Evolutionary conservation across 192 early-diverging fungal genomes (phyloP).

Genomic region (Gryganskiella cystojenkinii): DNA sequence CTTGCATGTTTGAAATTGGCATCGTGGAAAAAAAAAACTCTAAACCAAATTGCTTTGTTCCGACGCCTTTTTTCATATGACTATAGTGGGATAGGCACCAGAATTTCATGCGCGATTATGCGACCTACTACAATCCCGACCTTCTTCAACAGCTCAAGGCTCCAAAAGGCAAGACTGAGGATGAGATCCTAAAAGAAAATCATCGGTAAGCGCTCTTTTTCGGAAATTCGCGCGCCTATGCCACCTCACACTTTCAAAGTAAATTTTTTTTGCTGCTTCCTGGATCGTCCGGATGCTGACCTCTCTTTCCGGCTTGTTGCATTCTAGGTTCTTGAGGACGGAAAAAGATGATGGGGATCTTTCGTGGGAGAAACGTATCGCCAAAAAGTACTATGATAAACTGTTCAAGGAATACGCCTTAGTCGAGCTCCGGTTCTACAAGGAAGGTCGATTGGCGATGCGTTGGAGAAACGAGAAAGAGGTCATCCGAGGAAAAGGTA

Average conservation of each 20-base stretch:
- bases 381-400: slow-evolving; percentile 87
- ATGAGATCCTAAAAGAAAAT: slow-evolving; percentile 76
- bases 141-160: neutral
- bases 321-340: slow-evolving; percentile 66
- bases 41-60: neutral
- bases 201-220: slow-evolving; percentile 62
- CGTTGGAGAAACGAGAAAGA: slow-evolving; percentile 79
- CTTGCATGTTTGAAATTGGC: no score
- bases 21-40: no score
- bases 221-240: no score
- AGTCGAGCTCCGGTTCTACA: slow-evolving; percentile 77
- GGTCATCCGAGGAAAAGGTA: slow-evolving; percentile 74
- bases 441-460: slow-evolving; percentile 65
- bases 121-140: slow-evolving; percentile 52
- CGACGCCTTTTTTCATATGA: neutral
- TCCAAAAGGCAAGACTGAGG: slow-evolving; percentile 59
- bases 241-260: no score
- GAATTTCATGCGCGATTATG: slow-evolving; percentile 68
- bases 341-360: slow-evolving; percentile 59
- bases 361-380: slow-evolving; percentile 79
- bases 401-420: slow-evolving; percentile 89
- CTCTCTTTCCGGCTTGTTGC: neutral
- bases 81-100: slow-evolving; percentile 67
- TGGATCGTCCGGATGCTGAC: no score
- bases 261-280: no score